Evolutionary conservation across 495 filamentous ascomycete genomes (phyloP).

Genomic region (Xylaria intraflava): DNA sequence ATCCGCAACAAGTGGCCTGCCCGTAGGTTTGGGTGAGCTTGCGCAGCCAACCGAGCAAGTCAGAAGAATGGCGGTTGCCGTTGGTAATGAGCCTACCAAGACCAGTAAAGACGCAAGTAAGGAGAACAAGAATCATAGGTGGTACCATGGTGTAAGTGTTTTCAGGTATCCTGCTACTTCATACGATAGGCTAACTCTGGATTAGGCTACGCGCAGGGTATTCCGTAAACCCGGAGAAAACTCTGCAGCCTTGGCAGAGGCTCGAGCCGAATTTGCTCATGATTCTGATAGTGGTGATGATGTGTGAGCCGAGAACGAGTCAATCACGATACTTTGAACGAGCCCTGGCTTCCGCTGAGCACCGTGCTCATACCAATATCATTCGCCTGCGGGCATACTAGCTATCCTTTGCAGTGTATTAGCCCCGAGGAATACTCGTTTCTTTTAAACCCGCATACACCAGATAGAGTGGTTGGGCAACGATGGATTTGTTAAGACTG

Average conservation of each 20-base stretch:
- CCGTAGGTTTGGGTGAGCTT: background rate
- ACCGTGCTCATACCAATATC: background rate
- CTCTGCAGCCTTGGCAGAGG: background rate
- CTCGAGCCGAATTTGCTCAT: background rate
- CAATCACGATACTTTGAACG: background rate
- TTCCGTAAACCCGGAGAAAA: background rate
- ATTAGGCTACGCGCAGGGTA: slow-evolving; percentile 8
- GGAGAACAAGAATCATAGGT: background rate
- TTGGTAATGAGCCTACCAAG: background rate
- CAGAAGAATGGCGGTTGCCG: background rate
- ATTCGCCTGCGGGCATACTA: background rate
- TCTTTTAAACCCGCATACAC: background rate
- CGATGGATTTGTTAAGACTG: background rate
- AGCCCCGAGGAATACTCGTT: background rate
- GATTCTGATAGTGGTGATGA: slow-evolving; percentile 11
- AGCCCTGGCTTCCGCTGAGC: background rate
- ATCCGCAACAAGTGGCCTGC: background rate
- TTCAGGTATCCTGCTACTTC: background rate
- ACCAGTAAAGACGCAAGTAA: background rate
- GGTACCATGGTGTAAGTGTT: slow-evolving; percentile 11
- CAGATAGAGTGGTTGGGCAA: background rate
- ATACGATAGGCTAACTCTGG: slow-evolving; percentile 6
- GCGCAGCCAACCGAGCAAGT: background rate
- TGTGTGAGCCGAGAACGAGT: slow-evolving; percentile 1
- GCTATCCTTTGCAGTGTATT: background rate